These are phyloP conservation scores for Aschersonia sp. DNA, from an alignment of 2,329 filamentous ascomycete species.

Conservation along the genomic window DNA sequence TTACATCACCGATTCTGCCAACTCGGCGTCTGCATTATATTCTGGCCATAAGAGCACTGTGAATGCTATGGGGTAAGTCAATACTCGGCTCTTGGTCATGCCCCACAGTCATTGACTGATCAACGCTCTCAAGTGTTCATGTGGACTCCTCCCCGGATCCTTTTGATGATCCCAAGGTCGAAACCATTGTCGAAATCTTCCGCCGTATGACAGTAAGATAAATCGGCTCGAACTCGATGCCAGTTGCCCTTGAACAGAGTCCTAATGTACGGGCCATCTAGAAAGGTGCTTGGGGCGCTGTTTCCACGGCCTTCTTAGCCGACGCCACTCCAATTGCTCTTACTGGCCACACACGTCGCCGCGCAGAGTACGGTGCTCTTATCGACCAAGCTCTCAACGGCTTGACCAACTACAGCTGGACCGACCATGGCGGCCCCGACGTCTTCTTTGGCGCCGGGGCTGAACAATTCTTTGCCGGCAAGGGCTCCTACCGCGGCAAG, in stretches of 20 bases:
- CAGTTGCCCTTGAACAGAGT: not conserved
- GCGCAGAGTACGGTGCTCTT: slow-evolving; percentile 54
- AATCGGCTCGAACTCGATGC: too few relatives aligned
- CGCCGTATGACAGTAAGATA: slow-evolving; percentile 44
- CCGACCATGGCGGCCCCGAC: slow-evolving; percentile 57
- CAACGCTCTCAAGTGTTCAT: slow-evolving; percentile 37
- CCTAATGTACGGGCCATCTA: slow-evolving; percentile 5
- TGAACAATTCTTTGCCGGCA: slow-evolving; percentile 60
- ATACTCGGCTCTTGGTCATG: not conserved
- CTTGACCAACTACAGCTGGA: slow-evolving; percentile 70
- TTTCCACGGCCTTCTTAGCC: slow-evolving; percentile 68
- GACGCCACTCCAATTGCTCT: slow-evolving; percentile 73
- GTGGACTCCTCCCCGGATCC: slow-evolving; percentile 58
- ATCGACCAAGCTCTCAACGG: slow-evolving; percentile 67
- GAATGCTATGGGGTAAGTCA: slow-evolving; percentile 54
- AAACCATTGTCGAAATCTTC: slow-evolving; percentile 70
- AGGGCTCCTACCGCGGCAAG: slow-evolving; percentile 50
- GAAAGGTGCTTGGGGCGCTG: slow-evolving; percentile 46
- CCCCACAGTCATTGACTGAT: not conserved
- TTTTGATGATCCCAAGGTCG: slow-evolving; percentile 77
- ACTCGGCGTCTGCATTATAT: slow-evolving; percentile 71
- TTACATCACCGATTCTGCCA: slow-evolving; percentile 79
- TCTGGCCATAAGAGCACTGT: slow-evolving; percentile 73
- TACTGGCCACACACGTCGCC: slow-evolving; percentile 56
- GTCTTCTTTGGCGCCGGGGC: slow-evolving; percentile 74